Evolutionary conservation across 805 yeast genomes (phyloP), one percentile per base, ranked within the genome.

Genomic region (Candida verbasci): DNA sequence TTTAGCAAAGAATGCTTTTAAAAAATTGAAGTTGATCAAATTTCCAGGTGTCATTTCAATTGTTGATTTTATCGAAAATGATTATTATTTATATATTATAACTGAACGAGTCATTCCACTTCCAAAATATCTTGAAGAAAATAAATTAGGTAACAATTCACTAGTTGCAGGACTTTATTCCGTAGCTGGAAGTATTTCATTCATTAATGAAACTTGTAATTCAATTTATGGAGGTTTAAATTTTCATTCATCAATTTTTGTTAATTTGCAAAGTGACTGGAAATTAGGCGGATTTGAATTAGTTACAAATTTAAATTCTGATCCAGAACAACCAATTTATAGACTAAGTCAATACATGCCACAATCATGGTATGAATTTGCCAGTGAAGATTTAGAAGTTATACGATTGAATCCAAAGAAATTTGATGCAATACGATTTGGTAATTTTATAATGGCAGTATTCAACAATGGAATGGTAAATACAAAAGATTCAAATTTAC

Each of bases 241-340:
- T 40, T 32, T 53, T 9, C 46, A 61, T 14, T 65, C 73, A 27
- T 74, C 84, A 1, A 70, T 89, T 1, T 88, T 64, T 53, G 78
- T 86, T 11, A 82, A 75, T 37, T 34, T 37, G 9, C 72, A 68
- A 21, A 95, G 96, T 10, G 94, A 84, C 50, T 86, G 95, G 91
- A 81, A 78, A 41, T 53, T 89, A 18, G 83, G 84, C 40, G 95
- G 96, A 1, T 78, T 88, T 49, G 97, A 89, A 56, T 56, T 81
- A 1, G 58, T 78, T 24, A 70, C 82, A 2, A 72, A 66, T 37
- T 53, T 72, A 29, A 62, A 47, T 8, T 62, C 72, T 4, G 79
- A 68, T 43, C 70, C 71, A 14, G 70, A 70, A 14, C 65, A 59
- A 34, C 70, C 72, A 15, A 52, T 61, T 9, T 72, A 66, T 43